phyloP scores from a whole-genome alignment of 2,329 filamentous ascomycete genomes.

The Cladorrhinum sp. region DNA sequence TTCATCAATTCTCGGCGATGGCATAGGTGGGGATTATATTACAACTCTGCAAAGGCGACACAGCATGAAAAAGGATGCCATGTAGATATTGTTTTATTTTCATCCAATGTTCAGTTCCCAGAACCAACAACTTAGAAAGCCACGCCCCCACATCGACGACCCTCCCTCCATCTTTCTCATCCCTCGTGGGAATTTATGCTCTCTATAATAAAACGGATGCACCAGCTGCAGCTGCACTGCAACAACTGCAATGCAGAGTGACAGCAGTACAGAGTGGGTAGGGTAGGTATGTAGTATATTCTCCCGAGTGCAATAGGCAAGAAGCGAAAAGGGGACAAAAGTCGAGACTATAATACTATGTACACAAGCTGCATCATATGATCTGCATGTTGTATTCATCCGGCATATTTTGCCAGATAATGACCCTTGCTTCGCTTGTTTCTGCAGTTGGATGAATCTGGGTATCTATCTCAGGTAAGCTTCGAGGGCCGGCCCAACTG shows the following conservation, averaged over 20 bases:
- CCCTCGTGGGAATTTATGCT: neutral
- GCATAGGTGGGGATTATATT: neutral
- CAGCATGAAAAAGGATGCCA: no score
- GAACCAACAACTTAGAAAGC: no score
- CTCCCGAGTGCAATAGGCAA: neutral
- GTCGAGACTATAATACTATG: slow-evolving; percentile 3
- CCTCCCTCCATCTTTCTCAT: neutral
- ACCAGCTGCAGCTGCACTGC: neutral
- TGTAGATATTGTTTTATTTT: neutral
- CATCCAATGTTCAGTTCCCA: no score
- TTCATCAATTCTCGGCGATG: neutral
- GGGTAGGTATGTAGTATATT: neutral
- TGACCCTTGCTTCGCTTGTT: slow-evolving; percentile 20
- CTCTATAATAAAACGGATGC: neutral
- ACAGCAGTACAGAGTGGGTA: neutral
- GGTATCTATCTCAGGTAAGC: neutral
- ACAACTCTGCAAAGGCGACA: neutral
- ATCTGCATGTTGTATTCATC: slow-evolving; percentile 30
- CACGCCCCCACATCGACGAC: neutral
- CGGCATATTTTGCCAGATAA: slow-evolving; percentile 34
- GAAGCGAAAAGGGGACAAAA: neutral
- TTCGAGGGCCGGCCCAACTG: neutral
- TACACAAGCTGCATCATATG: slow-evolving; percentile 30
- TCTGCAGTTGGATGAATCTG: slow-evolving; percentile 18
- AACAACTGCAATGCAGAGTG: neutral